Conservation (phyloP, 116 monocot genomes). For the Papilionanthe hybrid region DNA sequence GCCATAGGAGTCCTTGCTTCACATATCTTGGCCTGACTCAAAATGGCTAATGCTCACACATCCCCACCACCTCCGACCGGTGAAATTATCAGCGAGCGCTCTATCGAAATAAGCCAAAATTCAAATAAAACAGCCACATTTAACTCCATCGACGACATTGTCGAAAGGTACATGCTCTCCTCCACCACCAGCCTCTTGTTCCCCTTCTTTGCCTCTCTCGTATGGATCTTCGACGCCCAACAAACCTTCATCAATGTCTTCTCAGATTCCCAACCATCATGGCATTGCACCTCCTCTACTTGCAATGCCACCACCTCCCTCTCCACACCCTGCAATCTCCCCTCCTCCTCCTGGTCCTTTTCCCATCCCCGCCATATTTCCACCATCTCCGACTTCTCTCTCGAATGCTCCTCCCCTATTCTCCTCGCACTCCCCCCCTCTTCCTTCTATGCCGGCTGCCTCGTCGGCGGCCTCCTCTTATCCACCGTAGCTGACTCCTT, state of each 20-base stretch:
- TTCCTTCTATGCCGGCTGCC: constrained; percentile 19
- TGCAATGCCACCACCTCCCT: constrained; percentile 3
- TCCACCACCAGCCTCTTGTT: constrained; percentile 17
- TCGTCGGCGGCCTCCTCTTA: constrained; percentile 44
- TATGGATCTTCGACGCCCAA: constrained; percentile 68
- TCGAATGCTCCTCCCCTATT: constrained; percentile 37
- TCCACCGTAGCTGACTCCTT: constrained; percentile 47
- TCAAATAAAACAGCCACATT: neutral
- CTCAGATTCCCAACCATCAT: no score
- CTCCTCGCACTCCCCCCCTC: constrained; percentile 7
- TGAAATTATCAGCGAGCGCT: no score
- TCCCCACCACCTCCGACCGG: no score
- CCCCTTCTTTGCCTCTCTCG: constrained; percentile 38
- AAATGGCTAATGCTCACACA: neutral
- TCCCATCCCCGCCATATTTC: constrained; percentile 25
- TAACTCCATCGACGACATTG: neutral
- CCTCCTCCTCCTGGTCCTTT: constrained; percentile 45
- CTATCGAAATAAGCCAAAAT: neutral
- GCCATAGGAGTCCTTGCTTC: no score
- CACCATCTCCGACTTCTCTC: no score
- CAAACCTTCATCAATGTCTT: constrained; percentile 68
- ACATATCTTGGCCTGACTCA: no score
- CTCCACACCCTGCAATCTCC: constrained; percentile 31
- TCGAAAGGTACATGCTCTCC: neutral
- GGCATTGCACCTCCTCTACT: constrained; percentile 6